Evolutionary conservation across 257 asterid species (phyloP).

Genomic region (Forsythia suspensa): DNA sequence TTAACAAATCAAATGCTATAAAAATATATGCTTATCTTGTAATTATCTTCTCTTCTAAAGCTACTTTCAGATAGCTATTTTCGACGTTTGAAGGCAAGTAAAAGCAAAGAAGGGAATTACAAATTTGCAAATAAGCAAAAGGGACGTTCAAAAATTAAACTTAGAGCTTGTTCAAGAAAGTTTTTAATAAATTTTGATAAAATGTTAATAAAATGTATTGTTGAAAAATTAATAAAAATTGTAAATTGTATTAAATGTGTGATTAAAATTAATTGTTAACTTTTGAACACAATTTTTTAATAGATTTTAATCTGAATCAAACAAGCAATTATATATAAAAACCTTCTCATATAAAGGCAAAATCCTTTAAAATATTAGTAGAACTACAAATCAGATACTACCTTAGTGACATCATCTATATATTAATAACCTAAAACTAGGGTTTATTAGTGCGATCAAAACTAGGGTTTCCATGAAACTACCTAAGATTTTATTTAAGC

Average conservation of each 20-base stretch:
- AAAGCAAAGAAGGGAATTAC: neutral
- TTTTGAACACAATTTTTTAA: too few species aligned
- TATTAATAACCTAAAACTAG: neutral
- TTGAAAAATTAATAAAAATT: too few species aligned
- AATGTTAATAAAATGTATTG: too few species aligned
- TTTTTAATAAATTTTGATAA: too few species aligned
- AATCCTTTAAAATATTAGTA: neutral
- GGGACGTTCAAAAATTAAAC: neutral
- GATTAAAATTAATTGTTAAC: too few species aligned
- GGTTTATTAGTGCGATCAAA: neutral
- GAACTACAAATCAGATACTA: neutral
- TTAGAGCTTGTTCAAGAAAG: neutral
- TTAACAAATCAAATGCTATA: neutral
- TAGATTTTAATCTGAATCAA: too few species aligned
- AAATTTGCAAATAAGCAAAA: neutral
- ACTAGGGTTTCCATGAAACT: neutral
- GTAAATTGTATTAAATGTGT: too few species aligned
- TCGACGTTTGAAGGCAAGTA: neutral
- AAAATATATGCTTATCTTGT: neutral
- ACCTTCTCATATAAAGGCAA: neutral
- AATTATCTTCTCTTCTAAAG: neutral
- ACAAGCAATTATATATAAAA: too few species aligned
- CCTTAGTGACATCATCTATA: neutral
- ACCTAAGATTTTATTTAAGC: neutral
- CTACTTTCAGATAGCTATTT: neutral